phyloP scores from a whole-genome alignment of 1,284 basidiomycete species.

The Flammula alnicola region DNA sequence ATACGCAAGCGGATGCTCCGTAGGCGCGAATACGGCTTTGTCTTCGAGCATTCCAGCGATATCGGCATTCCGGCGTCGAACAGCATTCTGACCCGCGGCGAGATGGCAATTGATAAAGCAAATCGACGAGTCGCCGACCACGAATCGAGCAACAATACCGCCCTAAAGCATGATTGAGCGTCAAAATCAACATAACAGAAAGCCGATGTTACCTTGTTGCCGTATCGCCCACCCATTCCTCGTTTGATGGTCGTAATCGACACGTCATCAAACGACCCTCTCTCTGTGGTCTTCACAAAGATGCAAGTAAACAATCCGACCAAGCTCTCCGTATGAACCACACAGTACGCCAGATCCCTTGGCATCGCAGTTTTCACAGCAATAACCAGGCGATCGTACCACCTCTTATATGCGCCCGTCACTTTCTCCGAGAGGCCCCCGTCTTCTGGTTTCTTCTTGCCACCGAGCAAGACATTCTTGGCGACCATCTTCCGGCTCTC shows the following conservation, averaged over 20 bases:
- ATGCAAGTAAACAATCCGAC: constrained; percentile 91
- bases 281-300: constrained; percentile 77
- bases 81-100: constrained; percentile 89
- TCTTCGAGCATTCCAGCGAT: constrained; percentile 86
- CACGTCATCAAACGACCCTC: constrained; percentile 66
- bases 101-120: constrained; percentile 97
- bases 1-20: constrained; percentile 66
- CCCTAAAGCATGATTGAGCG: constrained; percentile 54
- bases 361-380: constrained; percentile 76
- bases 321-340: constrained; percentile 86
- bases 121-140: constrained; percentile 89
- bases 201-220: constrained; percentile 86
- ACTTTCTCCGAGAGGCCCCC: constrained; percentile 76
- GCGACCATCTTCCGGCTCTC: constrained; percentile 91
- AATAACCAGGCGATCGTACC: constrained; percentile 83
- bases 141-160: constrained; percentile 88
- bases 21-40: constrained; percentile 67
- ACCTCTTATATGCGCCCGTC: constrained; percentile 83
- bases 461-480: constrained; percentile 83
- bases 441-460: constrained; percentile 71
- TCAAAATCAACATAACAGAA: constrained; percentile 3
- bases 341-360: constrained; percentile 70
- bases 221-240: constrained; percentile 91
- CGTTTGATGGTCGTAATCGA: constrained; percentile 85
- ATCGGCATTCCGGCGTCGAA: constrained; percentile 86